Conservation (phyloP, 495 filamentous ascomycete species). For the Chaetomium tenue region DNA sequence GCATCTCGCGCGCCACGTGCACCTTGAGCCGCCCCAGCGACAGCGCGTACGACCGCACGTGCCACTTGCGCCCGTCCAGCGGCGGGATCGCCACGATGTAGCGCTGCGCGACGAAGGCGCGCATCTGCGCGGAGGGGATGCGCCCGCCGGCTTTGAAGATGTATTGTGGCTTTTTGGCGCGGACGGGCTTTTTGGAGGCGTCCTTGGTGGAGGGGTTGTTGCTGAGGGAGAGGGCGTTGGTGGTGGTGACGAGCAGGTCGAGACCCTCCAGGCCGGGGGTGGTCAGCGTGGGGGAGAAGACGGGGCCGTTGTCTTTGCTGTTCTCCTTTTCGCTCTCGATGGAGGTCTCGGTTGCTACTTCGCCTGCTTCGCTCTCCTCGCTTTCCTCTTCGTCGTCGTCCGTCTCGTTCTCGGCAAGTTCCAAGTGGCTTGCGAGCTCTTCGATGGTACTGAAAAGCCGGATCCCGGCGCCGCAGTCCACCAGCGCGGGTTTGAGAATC, state of each 20-base stretch:
- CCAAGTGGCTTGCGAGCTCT: constrained; percentile 65
- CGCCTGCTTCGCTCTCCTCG: background rate
- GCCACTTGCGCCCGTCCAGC: constrained; percentile 68
- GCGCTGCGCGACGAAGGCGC: constrained; percentile 73
- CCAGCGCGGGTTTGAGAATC: constrained; percentile 82
- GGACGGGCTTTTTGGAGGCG: background rate
- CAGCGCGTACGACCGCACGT: constrained; percentile 74
- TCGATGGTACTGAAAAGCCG: constrained; percentile 67
- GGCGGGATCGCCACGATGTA: constrained; percentile 71
- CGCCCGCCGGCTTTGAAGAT: constrained; percentile 40
- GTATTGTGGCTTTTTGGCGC: constrained; percentile 20
- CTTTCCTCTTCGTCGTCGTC: constrained; percentile 21
- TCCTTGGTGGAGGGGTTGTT: background rate
- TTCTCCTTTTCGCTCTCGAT: background rate
- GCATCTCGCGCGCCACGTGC: constrained; percentile 71
- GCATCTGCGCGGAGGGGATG: constrained; percentile 64
- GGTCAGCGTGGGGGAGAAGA: constrained; percentile 13
- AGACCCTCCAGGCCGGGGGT: constrained; percentile 16
- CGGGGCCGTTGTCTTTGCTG: background rate
- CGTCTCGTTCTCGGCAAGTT: constrained; percentile 56
- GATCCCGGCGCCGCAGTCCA: constrained; percentile 75
- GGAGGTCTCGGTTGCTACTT: background rate
- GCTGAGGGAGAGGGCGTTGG: background rate
- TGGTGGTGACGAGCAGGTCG: constrained; percentile 15
- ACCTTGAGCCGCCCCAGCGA: constrained; percentile 64